Conservation (phyloP, 352 stramenopile genomes). For the Plasmopara viticola region DNA sequence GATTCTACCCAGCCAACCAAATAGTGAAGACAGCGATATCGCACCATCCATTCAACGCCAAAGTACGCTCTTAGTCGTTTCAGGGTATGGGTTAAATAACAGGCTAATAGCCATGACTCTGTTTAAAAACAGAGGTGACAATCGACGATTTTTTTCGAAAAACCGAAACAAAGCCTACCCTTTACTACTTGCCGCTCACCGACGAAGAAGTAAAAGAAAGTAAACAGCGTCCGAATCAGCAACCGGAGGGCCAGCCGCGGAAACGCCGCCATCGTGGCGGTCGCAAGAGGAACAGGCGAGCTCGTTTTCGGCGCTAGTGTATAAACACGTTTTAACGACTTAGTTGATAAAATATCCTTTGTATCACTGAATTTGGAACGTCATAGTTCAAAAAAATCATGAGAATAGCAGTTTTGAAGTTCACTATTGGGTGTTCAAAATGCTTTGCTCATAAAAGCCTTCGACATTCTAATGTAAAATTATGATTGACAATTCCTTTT, state of each 20-base stretch:
- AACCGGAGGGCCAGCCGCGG: constrained; percentile 14
- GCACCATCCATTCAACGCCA: constrained; percentile 15
- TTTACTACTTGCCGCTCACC: constrained; percentile 76
- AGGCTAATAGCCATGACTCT: constrained; percentile 5
- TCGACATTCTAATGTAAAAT: background rate
- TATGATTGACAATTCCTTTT: background rate
- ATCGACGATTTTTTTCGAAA: constrained; percentile 77
- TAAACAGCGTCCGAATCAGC: constrained; percentile 23
- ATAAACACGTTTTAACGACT: background rate
- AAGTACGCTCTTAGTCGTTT: constrained; percentile 11
- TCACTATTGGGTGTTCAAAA: no score
- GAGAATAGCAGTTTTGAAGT: no score
- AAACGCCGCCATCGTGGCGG: constrained; percentile 30
- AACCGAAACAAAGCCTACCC: constrained; percentile 64
- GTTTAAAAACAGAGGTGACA: constrained; percentile 23
- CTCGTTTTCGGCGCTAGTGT: constrained; percentile 21
- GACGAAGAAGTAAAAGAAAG: constrained; percentile 59
- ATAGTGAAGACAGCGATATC: constrained; percentile 18
- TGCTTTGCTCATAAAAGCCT: no score
- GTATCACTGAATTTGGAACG: no score
- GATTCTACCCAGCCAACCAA: constrained; percentile 14
- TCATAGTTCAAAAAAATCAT: no score
- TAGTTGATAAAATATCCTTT: no score
- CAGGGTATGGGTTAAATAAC: background rate
- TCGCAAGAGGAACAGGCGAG: constrained; percentile 29